Conservation (phyloP, 805 yeast genomes). For the Suhomyces emberorum region DNA sequence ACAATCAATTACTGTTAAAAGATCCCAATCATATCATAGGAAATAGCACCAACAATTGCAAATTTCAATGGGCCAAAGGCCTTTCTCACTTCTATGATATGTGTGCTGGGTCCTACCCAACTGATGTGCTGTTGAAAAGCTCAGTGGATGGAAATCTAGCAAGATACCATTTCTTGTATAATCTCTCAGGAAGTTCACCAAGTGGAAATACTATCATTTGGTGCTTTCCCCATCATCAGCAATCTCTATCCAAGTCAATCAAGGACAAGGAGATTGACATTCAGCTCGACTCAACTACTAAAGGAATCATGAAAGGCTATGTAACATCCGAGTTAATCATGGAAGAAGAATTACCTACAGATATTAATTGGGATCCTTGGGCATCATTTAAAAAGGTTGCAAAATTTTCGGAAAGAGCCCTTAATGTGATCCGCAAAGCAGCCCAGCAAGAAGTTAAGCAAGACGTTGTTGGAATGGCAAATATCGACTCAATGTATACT, state of each 20-base stretch:
- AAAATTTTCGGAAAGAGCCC: constrained; percentile 26
- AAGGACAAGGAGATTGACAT: constrained; percentile 29
- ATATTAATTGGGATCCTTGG: constrained; percentile 55
- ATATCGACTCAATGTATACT: constrained; percentile 83
- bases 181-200: constrained; percentile 21
- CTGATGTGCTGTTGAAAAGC: constrained; percentile 42
- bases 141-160: constrained; percentile 20
- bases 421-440: constrained; percentile 39
- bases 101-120: constrained; percentile 62
- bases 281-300: constrained; percentile 46
- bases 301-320: constrained; percentile 48
- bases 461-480: constrained; percentile 55
- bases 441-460: constrained; percentile 53
- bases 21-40: constrained; percentile 43
- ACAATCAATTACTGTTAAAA: constrained; percentile 21
- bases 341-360: constrained; percentile 41
- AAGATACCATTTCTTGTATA: constrained; percentile 28
- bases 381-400: constrained; percentile 36
- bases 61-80: constrained; percentile 29
- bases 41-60: constrained; percentile 35
- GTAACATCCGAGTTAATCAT: constrained; percentile 36
- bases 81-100: constrained; percentile 42
- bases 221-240: constrained; percentile 52
- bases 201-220: constrained; percentile 37
- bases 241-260: constrained; percentile 29